Conservation (phyloP, 257 asterid species). For the Eucommia ulmoides region DNA sequence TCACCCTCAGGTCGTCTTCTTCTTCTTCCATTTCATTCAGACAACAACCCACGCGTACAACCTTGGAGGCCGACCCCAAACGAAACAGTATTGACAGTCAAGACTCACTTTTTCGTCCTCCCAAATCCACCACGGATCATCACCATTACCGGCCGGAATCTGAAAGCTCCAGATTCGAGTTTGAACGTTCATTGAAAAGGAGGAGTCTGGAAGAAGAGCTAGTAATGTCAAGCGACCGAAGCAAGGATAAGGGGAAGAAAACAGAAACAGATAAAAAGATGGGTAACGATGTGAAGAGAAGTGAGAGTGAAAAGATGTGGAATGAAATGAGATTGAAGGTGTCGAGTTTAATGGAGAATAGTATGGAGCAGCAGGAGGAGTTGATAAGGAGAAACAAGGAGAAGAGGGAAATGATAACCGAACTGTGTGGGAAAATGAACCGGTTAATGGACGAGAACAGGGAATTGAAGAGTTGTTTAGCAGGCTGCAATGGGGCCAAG, state of each 20-base stretch:
- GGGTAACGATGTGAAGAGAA: neutral
- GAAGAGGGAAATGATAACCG: neutral
- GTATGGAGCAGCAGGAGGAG: neutral
- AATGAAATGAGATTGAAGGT: neutral
- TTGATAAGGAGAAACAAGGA: neutral
- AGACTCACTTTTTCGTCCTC: too few species aligned
- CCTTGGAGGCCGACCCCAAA: too few species aligned
- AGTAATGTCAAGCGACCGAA: neutral
- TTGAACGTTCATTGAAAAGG: neutral
- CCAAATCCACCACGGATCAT: neutral
- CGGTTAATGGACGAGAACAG: too few species aligned
- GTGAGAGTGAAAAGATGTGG: neutral
- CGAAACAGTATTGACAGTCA: too few species aligned
- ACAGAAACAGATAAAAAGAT: neutral
- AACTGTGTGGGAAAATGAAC: neutral
- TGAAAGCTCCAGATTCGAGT: neutral
- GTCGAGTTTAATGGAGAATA: neutral
- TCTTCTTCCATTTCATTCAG: neutral
- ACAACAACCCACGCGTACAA: too few species aligned
- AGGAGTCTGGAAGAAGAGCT: neutral
- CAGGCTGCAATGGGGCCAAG: too few species aligned
- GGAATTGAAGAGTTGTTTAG: too few species aligned
- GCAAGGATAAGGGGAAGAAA: neutral
- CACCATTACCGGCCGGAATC: neutral
- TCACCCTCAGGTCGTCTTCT: neutral